Evolutionary conservation across 2,329 filamentous ascomycete genomes (phyloP), one percentile per base, ranked within the genome.

Genomic region (Lachnellula arida): DNA sequence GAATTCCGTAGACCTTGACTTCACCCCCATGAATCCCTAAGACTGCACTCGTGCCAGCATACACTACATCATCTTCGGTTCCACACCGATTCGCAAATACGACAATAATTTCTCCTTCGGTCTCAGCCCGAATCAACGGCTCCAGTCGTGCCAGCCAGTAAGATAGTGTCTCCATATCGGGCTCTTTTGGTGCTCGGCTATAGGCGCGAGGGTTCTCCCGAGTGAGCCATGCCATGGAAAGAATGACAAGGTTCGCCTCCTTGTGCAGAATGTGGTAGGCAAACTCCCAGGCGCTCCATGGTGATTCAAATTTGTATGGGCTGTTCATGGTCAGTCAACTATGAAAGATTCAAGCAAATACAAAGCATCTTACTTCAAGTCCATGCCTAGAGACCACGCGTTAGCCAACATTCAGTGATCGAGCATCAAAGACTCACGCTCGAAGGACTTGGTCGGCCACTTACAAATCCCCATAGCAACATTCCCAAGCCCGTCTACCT

Each of bases 201-300:
- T 75, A 84, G 7, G 57, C 55, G 17, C 65, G 75, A 1, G 71
- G 76, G 64, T 76, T 78, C 58, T 76, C 82, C 54, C 69, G 75
- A 1, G 87, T 90, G 34, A 89, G 75, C 89, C 88, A 93, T 0
- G 89, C 88, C 89, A 92, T 92, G 4, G 81, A 83, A 0, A 93
- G 63, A 35, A 91, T 81, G 1, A 89, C 83, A 0, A 92, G 60
- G 14, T 84, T 82, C 0, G 86, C 80, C 0, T 77, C 66, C 0
- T 73, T 72, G 1, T 81, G 72, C 0, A 90, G 68, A 5, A 86
- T 74, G 44, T 88, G 82, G 23, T 65, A 60, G 0, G 65, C 63
- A 59, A 80, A 80, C 56, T 80, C 78, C 58, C 75, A 80, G 0
- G 71, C 72, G 43, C 70, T 65, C 76, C 76, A 81, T 0, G 76